These are phyloP conservation scores for Warburgia ugandensis DNA, from an alignment of 164 flowering plant genomes.

Conservation along the genomic window DNA sequence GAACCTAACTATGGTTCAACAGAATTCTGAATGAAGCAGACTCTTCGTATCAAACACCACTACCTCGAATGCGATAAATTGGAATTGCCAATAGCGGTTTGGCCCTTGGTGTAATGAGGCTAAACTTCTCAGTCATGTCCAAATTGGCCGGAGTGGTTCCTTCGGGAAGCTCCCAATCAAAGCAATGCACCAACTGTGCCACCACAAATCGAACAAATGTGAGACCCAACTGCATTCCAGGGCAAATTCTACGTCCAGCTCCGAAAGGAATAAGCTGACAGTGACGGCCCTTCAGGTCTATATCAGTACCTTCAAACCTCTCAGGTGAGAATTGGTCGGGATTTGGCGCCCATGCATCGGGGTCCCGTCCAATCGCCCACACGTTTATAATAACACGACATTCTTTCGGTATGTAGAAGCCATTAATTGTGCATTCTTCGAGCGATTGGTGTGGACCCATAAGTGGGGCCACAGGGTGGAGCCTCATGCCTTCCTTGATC, in stretches of 20 bases:
- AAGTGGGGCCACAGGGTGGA: not conserved
- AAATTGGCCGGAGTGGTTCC: slow-evolving; percentile 6
- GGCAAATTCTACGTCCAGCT: slow-evolving; percentile 16
- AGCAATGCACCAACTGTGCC: slow-evolving; percentile 17
- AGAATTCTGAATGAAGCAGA: too few relatives aligned
- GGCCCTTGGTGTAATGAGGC: not conserved
- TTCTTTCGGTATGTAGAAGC: not conserved
- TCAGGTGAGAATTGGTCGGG: too few relatives aligned
- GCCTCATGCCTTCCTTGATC: not conserved
- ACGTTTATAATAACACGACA: not conserved
- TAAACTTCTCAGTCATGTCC: slow-evolving; percentile 8
- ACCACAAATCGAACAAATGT: slow-evolving; percentile 6
- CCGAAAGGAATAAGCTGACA: slow-evolving; percentile 19
- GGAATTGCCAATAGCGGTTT: too few relatives aligned
- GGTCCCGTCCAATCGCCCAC: slow-evolving; percentile 2
- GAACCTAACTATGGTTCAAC: too few relatives aligned
- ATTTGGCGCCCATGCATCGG: not conserved
- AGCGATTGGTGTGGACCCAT: not conserved
- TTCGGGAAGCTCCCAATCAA: slow-evolving; percentile 17
- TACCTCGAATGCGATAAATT: too few relatives aligned
- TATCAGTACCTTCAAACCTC: too few relatives aligned
- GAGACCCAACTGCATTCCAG: slow-evolving; percentile 12
- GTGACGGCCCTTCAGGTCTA: slow-evolving; percentile 16
- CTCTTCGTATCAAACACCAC: too few relatives aligned
- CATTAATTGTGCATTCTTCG: not conserved